phyloP scores from a whole-genome alignment of 495 filamentous ascomycete species.

The Talaromyces ruber region DNA sequence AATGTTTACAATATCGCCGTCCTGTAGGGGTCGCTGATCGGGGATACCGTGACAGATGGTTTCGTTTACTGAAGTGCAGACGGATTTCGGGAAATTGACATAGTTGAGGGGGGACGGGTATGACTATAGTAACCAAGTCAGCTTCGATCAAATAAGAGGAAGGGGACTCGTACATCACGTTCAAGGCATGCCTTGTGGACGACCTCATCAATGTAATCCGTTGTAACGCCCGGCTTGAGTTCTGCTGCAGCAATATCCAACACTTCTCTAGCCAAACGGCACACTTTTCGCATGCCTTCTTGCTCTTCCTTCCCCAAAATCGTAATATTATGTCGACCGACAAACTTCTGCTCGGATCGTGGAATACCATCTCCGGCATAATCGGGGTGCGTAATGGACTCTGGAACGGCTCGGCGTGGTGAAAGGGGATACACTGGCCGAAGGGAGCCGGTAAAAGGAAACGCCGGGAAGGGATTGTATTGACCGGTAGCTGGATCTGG shows the following conservation, averaged over 20 bases:
- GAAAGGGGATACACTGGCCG: conserved; percentile 89
- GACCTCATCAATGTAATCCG: conserved; percentile 91
- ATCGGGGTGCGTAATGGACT: conserved; percentile 73
- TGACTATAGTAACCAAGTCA: conserved; percentile 51
- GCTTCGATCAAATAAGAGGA: background rate
- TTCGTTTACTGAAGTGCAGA: conserved; percentile 94
- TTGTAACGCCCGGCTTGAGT: conserved; percentile 80
- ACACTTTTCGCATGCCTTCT: conserved; percentile 89
- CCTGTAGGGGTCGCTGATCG: conserved; percentile 65
- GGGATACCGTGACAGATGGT: conserved; percentile 94
- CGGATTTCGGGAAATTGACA: conserved; percentile 91
- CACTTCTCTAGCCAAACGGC: conserved; percentile 80
- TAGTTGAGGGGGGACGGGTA: conserved; percentile 98
- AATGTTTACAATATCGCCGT: conserved; percentile 86
- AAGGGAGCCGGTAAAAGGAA: conserved; percentile 67
- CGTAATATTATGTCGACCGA: conserved; percentile 65
- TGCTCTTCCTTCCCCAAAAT: conserved; percentile 73
- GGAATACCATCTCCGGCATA: conserved; percentile 80
- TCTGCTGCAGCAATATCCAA: conserved; percentile 83
- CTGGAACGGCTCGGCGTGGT: conserved; percentile 60
- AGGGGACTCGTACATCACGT: conserved; percentile 60
- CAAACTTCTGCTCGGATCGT: conserved; percentile 64
- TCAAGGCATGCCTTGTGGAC: conserved; percentile 95
- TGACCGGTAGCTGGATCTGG: conserved; percentile 79
- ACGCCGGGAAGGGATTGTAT: conserved; percentile 87